Evolutionary conservation across 768 basidiomycete species (phyloP).

Genomic region (Naganishia randhawae): DNA sequence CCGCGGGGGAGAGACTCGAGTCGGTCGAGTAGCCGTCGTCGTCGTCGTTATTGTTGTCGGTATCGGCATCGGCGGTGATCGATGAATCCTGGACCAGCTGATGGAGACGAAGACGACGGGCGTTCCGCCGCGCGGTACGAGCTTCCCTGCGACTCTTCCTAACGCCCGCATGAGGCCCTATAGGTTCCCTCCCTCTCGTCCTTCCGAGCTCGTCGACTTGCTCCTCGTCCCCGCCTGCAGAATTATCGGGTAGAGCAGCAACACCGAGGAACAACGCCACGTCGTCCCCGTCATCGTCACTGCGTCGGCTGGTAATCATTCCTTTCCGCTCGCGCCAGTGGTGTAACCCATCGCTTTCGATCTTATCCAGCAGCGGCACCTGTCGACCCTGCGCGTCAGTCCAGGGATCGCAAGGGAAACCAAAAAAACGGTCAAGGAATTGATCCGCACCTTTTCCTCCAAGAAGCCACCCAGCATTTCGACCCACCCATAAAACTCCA

Average conservation of each 20-base stretch:
- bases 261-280: constrained; percentile 65
- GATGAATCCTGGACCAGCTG: constrained; percentile 38
- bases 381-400: constrained; percentile 24
- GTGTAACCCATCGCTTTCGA: constrained; percentile 57
- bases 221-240: constrained; percentile 34
- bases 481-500: constrained; percentile 52
- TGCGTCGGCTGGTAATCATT: constrained; percentile 66
- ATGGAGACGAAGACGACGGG: constrained; percentile 50
- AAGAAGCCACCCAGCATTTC: constrained; percentile 53
- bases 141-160: constrained; percentile 61
- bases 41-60: constrained; percentile 14
- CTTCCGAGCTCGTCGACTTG: constrained; percentile 66
- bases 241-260: constrained; percentile 42
- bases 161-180: constrained; percentile 54
- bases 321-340: constrained; percentile 69
- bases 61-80: no score
- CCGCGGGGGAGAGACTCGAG: constrained; percentile 63
- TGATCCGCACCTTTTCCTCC: constrained; percentile 54
- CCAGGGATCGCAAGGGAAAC: not conserved
- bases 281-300: constrained; percentile 76
- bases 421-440: no score
- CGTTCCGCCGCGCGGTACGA: constrained; percentile 58
- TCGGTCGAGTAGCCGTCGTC: constrained; percentile 90
- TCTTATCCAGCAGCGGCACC: constrained; percentile 51
- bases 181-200: constrained; percentile 47